Percentiles rank a stretch among this genome's conserved stretches.
Conservation (phyloP, 768 basidiomycete genomes). For the Pleurotus citrinopileatus region DNA sequence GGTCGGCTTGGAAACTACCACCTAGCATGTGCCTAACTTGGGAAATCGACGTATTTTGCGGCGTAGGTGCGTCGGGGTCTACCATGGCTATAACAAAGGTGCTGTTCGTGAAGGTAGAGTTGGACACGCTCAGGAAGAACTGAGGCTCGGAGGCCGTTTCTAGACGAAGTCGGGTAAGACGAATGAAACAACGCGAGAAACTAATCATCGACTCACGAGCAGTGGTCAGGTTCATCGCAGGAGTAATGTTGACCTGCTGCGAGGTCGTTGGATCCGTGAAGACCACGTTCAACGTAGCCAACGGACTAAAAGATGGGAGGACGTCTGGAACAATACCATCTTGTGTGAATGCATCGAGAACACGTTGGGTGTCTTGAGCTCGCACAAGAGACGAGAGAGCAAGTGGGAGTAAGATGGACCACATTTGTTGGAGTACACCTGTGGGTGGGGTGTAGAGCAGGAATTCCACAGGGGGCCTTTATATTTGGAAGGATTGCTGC, state of each 20-base stretch:
- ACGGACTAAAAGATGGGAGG: constrained; percentile 35
- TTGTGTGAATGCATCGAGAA: constrained; percentile 29
- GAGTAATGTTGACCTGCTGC: constrained; percentile 27
- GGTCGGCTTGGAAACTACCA: constrained; percentile 31
- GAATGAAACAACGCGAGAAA: background rate
- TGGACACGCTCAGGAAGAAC: constrained; percentile 26
- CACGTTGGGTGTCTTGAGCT: constrained; percentile 16
- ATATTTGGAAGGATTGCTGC: too few relatives aligned
- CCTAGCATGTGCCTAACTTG: constrained; percentile 42
- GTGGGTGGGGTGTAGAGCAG: background rate
- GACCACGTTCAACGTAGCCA: constrained; percentile 30
- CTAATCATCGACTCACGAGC: constrained; percentile 26
- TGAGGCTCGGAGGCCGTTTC: constrained; percentile 33
- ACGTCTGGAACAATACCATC: constrained; percentile 40
- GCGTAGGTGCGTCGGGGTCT: constrained; percentile 43
- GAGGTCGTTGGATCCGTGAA: constrained; percentile 32
- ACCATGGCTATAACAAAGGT: constrained; percentile 37
- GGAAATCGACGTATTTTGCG: constrained; percentile 30
- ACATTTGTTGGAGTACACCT: background rate
- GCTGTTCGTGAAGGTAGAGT: constrained; percentile 20
- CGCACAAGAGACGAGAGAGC: constrained; percentile 13
- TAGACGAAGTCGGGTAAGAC: constrained; percentile 7
- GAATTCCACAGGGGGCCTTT: background rate
- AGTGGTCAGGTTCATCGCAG: constrained; percentile 33
- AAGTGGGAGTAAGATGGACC: constrained; percentile 9